phyloP scores from a whole-genome alignment of 768 basidiomycete species.

The Pleurotus cornucopiae region DNA sequence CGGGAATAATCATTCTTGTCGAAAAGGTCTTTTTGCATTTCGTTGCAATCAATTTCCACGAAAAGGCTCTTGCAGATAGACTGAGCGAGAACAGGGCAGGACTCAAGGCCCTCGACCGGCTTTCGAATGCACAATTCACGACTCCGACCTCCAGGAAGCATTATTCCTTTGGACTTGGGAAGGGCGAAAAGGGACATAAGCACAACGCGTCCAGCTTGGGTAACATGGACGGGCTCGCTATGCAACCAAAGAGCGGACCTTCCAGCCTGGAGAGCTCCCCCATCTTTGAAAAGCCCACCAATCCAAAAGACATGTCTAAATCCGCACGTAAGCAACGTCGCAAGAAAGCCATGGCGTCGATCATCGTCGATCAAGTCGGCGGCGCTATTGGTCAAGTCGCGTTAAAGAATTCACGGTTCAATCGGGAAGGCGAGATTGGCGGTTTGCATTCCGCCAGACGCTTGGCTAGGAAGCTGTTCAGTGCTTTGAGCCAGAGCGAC shows the following conservation, averaged over 20 bases:
- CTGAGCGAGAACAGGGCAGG: slow-evolving; percentile 67
- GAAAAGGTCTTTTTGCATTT: slow-evolving; percentile 64
- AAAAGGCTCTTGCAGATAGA: slow-evolving; percentile 71
- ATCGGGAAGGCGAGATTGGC: slow-evolving; percentile 49
- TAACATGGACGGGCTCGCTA: slow-evolving; percentile 27
- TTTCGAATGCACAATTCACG: slow-evolving; percentile 55
- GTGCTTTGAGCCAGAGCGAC: slow-evolving; percentile 51
- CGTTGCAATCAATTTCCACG: slow-evolving; percentile 79
- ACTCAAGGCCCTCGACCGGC: slow-evolving; percentile 62
- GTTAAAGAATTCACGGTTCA: slow-evolving; percentile 60
- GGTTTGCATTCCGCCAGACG: slow-evolving; percentile 60
- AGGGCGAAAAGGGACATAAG: slow-evolving; percentile 41
- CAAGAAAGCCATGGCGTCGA: slow-evolving; percentile 51
- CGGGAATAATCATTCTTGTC: slow-evolving; percentile 36
- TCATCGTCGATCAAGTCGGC: slow-evolving; percentile 69
- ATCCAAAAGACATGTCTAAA: slow-evolving; percentile 14
- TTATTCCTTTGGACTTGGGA: slow-evolving; percentile 21
- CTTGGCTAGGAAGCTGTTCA: slow-evolving; percentile 67
- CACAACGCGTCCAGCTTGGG: slow-evolving; percentile 30
- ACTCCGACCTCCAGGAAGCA: slow-evolving; percentile 32
- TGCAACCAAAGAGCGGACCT: slow-evolving; percentile 13
- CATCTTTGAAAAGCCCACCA: slow-evolving; percentile 15
- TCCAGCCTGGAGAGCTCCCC: slow-evolving; percentile 12
- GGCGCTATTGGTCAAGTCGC: slow-evolving; percentile 70
- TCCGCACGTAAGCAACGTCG: slow-evolving; percentile 35